A percentile compares a stretch with the other conserved stretches of the same genome.
phyloP scores from a whole-genome alignment of 805 yeast genomes.

The Saturnispora saitoi region DNA sequence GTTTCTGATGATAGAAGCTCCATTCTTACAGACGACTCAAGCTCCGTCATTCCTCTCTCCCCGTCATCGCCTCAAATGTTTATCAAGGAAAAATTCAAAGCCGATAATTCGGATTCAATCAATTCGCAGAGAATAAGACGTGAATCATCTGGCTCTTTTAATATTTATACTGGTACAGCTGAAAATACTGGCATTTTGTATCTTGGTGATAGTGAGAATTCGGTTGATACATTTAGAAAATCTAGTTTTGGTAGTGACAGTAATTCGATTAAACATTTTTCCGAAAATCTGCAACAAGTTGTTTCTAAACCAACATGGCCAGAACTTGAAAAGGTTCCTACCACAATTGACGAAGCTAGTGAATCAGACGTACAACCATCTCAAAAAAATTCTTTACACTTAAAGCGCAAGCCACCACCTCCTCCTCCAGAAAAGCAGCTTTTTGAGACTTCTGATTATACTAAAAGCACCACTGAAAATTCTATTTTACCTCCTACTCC shows the following conservation, averaged over 20 bases:
- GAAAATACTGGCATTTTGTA: conserved; percentile 5
- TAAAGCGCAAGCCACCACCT: conserved; percentile 6
- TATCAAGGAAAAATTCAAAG: conserved; percentile 18
- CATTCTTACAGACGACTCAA: conserved; percentile 1
- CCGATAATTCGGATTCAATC: background rate
- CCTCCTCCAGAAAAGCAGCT: background rate
- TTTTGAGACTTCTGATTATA: background rate
- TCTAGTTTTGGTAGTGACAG: background rate
- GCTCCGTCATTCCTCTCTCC: conserved; percentile 2
- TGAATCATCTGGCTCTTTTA: conserved; percentile 5
- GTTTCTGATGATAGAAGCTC: conserved; percentile 3
- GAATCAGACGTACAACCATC: background rate
- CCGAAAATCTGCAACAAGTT: background rate
- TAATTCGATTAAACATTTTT: background rate
- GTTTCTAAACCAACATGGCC: background rate
- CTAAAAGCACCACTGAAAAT: background rate
- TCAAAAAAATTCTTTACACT: background rate
- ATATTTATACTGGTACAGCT: conserved; percentile 8
- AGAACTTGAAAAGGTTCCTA: conserved; percentile 4
- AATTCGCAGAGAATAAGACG: conserved; percentile 1
- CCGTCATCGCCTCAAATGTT: conserved; percentile 22
- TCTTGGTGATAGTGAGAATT: background rate
- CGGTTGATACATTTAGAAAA: background rate
- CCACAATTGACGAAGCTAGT: background rate
- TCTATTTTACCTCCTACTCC: background rate